Evolutionary conservation across 2,329 filamentous ascomycete species (phyloP), one percentile per base, ranked within the genome.

Genomic region (Trichophyton verrucosum): DNA sequence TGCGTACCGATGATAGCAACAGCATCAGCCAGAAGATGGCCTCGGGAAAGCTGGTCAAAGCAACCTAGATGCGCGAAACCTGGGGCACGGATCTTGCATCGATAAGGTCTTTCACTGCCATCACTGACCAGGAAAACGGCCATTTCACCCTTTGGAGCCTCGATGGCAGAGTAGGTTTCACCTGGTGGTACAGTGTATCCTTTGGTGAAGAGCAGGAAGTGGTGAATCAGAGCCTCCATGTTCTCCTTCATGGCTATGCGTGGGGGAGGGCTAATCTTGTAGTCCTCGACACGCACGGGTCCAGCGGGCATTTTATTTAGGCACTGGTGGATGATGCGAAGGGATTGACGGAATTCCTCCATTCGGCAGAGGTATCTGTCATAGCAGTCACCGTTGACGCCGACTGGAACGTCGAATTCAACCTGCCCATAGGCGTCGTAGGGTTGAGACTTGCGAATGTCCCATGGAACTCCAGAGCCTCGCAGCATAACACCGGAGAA

Each of bases 101-200:
- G 84, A 80, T 99, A 99, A 55, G 94, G 94, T 71, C 94, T 82
- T 82, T 99, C 94, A 73, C 86, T 94, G 65, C 94, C 94, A 73
- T 99, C 94, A 73, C 89, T 95, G 70, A 99, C 94, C 58, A 99
- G 79, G 74, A 88, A 99, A 51, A 99, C 94, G 74, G 88, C 94
- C 94, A 99, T 99, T 80, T 99, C 94, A 70, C 94, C 94, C 86
- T 99, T 99, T 63, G 94, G 94, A n/a, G 95, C 94, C 81, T 99
- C 94, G 66, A 99, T 99, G 64, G 88, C 92, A 55, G 87, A 91
- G 81, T 99, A 99, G 4, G 94, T 99, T 81, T 99, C 94, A 65
- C 94, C 95, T 6, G 95, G 94, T 49, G 94, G 94, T 3, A 99
- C 94, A 51, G 90, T 84, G 77, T 99, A 99, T 62, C 94, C 94